phyloP scores from a whole-genome alignment of 495 filamentous ascomycete genomes.

The Penicillium pulvis region DNA sequence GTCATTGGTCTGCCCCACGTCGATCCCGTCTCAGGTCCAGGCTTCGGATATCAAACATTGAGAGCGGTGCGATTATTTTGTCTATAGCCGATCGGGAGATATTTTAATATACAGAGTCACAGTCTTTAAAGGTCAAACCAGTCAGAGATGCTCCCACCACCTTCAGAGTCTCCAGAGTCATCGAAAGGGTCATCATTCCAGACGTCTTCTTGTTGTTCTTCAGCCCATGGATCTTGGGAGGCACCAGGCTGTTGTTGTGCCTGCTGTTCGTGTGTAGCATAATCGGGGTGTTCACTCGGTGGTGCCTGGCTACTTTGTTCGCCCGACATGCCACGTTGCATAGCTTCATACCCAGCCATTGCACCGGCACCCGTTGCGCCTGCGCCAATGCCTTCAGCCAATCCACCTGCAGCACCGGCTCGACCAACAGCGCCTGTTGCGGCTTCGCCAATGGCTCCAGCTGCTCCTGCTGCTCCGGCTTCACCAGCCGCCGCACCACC shows the following conservation, averaged over 20 bases:
- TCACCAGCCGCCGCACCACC: conserved; percentile 45
- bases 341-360: conserved; percentile 65
- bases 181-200: conserved; percentile 40
- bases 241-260: conserved; percentile 26
- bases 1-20: conserved; percentile 16
- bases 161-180: conserved; percentile 23
- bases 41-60: background rate
- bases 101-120: conserved; percentile 20
- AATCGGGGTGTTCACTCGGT: conserved; percentile 1
- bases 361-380: conserved; percentile 44
- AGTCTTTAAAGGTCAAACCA: conserved; percentile 28
- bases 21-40: conserved; percentile 11
- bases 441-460: conserved; percentile 41
- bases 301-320: conserved; percentile 18
- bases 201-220: conserved; percentile 19
- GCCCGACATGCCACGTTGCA: conserved; percentile 51
- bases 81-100: background rate
- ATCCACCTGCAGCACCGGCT: conserved; percentile 35
- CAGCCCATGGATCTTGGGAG: conserved; percentile 34
- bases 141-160: conserved; percentile 38
- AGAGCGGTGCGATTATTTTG: background rate
- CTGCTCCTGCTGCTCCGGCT: conserved; percentile 34
- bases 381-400: conserved; percentile 39
- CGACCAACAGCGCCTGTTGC: conserved; percentile 35
- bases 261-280: conserved; percentile 14